phyloP scores from a whole-genome alignment of 176 grass and related monocot species.

The Oropetium thomaeum region DNA sequence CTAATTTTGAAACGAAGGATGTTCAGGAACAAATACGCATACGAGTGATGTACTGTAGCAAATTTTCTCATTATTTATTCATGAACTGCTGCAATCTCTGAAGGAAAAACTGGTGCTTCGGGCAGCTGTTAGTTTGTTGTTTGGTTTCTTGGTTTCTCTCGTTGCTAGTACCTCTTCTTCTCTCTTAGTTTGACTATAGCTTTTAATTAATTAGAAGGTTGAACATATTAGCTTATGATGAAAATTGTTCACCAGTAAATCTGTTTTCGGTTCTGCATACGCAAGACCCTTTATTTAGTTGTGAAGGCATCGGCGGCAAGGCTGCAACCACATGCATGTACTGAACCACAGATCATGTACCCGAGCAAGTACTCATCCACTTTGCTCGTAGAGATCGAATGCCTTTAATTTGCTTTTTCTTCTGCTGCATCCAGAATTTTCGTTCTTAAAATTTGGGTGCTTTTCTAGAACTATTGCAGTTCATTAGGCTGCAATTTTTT shows the following conservation, averaged over 20 bases:
- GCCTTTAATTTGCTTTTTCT: neutral
- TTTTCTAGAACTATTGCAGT: neutral
- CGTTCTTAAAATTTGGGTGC: too few relatives aligned
- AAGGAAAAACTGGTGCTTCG: neutral
- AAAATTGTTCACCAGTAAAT: neutral
- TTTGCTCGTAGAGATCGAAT: neutral
- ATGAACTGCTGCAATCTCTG: neutral
- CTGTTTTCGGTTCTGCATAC: neutral
- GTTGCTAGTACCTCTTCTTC: neutral
- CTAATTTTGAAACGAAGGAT: too few relatives aligned
- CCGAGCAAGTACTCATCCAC: neutral
- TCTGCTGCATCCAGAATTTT: neutral
- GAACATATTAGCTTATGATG: neutral
- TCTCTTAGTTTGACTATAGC: neutral
- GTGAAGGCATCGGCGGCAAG: neutral
- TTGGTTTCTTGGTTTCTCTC: neutral
- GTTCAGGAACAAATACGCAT: too few relatives aligned
- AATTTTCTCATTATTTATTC: too few relatives aligned
- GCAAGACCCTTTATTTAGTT: neutral
- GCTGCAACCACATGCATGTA: constrained; percentile 30
- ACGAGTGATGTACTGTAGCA: too few relatives aligned
- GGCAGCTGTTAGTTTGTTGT: neutral
- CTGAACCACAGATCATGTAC: constrained; percentile 8
- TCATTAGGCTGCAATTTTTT: neutral
- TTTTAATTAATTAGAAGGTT: too few relatives aligned